These are phyloP conservation scores for Leptomonas pyrrhocoris DNA, from an alignment of 208 protist genomes.

Conservation along the genomic window DNA sequence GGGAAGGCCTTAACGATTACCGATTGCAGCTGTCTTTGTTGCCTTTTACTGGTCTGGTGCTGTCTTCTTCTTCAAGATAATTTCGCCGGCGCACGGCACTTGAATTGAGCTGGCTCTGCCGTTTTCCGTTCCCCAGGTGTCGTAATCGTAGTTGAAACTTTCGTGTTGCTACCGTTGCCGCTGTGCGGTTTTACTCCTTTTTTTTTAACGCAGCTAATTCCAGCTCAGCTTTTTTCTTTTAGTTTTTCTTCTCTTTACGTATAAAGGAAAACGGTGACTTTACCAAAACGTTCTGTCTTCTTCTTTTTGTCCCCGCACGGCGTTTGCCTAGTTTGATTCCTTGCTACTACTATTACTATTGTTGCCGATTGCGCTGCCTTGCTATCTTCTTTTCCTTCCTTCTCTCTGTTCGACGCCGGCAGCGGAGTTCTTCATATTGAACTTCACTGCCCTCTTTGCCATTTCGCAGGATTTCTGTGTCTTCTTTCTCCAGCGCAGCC, in stretches of 20 bases:
- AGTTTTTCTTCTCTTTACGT: not conserved
- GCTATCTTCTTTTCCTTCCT: not conserved
- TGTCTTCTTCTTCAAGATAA: no score
- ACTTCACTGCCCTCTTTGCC: not conserved
- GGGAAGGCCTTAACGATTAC: no score
- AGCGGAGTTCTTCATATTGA: not conserved
- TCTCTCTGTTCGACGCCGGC: not conserved
- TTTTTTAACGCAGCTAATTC: not conserved
- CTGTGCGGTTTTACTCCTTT: not conserved
- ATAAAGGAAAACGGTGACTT: no score
- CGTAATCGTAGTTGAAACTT: not conserved
- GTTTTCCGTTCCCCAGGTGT: not conserved
- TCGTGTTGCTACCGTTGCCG: not conserved
- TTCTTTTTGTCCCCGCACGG: no score
- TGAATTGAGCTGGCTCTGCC: no score
- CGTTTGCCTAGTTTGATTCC: conserved; percentile 1
- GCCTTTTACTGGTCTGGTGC: no score
- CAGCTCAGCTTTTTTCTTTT: not conserved
- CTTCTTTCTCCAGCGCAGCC: not conserved
- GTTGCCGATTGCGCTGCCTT: not conserved
- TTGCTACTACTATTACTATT: no score
- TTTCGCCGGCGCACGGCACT: no score
- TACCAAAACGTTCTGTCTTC: no score
- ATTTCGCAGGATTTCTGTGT: not conserved
- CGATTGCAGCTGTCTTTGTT: no score